Percentiles rank a stretch among this genome's conserved stretches.
phyloP scores from a whole-genome alignment of 257 asterid species.

The Solanum infundibuliforme region DNA sequence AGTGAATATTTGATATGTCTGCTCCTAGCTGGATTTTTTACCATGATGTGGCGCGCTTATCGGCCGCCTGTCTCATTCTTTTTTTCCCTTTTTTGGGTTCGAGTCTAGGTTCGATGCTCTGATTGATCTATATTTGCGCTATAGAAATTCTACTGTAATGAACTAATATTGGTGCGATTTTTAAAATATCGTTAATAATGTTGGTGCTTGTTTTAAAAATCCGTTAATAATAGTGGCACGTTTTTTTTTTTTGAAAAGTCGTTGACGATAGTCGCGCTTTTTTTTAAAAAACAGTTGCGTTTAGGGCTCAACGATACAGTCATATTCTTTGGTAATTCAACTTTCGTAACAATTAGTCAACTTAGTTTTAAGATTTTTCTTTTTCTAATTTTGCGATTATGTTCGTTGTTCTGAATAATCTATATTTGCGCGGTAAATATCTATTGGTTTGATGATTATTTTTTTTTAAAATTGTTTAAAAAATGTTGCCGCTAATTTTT shows the following conservation, averaged over 20 bases:
- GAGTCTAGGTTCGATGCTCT: neutral
- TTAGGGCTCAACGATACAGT: neutral
- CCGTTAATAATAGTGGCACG: neutral
- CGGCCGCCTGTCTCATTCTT: neutral
- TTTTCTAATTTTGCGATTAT: neutral
- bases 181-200: neutral
- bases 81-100: neutral
- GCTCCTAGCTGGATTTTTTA: neutral
- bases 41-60: neutral
- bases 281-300: neutral
- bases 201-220: neutral
- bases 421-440: neutral
- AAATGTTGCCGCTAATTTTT: neutral
- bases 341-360: neutral
- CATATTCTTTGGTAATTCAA: neutral
- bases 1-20: neutral
- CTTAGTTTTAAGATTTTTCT: neutral
- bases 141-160: neutral
- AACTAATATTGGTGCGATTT: neutral
- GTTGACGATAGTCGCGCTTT: no score
- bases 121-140: neutral
- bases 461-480: neutral
- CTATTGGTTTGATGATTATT: neutral
- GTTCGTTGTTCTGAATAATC: neutral
- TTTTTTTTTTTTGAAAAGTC: neutral